Evolutionary conservation across 345 rosid species (phyloP).

Genomic region (Trapa bicornis): DNA sequence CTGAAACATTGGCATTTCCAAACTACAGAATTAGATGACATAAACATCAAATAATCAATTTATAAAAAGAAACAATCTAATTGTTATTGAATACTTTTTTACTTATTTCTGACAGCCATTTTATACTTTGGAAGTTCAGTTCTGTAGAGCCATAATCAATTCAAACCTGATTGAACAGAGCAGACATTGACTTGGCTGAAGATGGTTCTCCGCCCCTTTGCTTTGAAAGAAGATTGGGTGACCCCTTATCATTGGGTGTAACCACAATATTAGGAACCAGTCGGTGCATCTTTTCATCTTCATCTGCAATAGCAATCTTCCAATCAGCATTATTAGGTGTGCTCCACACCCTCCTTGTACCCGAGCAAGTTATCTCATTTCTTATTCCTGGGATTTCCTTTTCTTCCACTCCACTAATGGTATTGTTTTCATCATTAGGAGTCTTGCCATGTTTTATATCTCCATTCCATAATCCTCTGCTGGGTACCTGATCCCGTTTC

Average conservation of each 20-base stretch:
- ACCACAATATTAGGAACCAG: slow-evolving; percentile 26
- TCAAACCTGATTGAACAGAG: slow-evolving; percentile 40
- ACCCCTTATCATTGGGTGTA: slow-evolving; percentile 62
- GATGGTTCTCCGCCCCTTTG: slow-evolving; percentile 36
- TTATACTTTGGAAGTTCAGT: neutral
- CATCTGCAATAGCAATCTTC: slow-evolving; percentile 37
- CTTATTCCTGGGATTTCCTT: slow-evolving; percentile 23
- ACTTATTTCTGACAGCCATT: neutral
- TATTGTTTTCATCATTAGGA: slow-evolving; percentile 17
- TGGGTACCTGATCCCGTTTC: slow-evolving; percentile 19
- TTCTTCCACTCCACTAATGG: slow-evolving; percentile 28
- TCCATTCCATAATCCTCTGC: slow-evolving; percentile 16
- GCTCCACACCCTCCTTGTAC: slow-evolving; percentile 47
- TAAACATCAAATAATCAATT: neutral
- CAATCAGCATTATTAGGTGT: slow-evolving; percentile 51
- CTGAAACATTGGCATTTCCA: slow-evolving; percentile 14
- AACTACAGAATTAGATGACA: neutral
- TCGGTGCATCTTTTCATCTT: slow-evolving; percentile 21
- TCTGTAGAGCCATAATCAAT: neutral
- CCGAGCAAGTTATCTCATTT: slow-evolving; percentile 16
- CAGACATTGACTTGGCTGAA: slow-evolving; percentile 18
- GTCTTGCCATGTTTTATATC: slow-evolving; percentile 19
- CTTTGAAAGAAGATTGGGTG: slow-evolving; percentile 39
- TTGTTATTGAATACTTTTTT: neutral
- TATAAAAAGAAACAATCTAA: neutral